These are phyloP conservation scores for Ettlia oleoabundans DNA, from an alignment of 139 green algal species.

Conservation along the genomic window DNA sequence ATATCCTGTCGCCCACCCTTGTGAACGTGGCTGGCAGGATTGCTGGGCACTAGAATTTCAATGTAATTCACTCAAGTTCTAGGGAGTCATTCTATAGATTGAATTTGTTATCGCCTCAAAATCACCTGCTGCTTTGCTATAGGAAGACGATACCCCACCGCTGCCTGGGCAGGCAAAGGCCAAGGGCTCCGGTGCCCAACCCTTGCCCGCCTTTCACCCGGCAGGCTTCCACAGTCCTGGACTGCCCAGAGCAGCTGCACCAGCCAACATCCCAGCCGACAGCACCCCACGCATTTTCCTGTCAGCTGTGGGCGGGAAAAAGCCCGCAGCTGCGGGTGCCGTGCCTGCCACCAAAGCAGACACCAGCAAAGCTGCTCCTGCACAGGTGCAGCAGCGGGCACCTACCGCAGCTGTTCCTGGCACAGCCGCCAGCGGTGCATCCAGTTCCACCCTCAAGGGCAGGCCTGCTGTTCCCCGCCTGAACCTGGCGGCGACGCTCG, in stretches of 20 bases:
- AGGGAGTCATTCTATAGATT: too few species aligned
- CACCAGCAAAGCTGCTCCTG: too few species aligned
- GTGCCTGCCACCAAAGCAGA: too few species aligned
- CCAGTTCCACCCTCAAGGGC: background rate
- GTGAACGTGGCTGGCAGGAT: too few species aligned
- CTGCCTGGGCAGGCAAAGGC: background rate
- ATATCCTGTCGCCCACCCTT: too few species aligned
- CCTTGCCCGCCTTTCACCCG: background rate
- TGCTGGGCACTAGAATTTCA: too few species aligned
- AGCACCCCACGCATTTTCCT: constrained; percentile 16
- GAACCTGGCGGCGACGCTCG: background rate
- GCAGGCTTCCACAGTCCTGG: constrained; percentile 2
- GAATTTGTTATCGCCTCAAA: too few species aligned
- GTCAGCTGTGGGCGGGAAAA: background rate
- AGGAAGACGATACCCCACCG: constrained; percentile 10
- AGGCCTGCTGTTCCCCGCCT: background rate
- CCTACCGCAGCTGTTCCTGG: background rate
- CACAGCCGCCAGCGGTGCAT: background rate
- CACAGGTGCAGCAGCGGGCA: too few species aligned
- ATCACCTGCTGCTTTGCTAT: background rate
- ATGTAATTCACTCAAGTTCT: too few species aligned
- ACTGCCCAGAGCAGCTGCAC: background rate
- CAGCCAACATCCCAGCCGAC: background rate
- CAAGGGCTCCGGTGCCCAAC: too few species aligned
- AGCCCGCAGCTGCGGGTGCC: background rate